Base-by-base conservation (phyloP, 1,139 yeast species). In the Pichia sp. region DNA sequence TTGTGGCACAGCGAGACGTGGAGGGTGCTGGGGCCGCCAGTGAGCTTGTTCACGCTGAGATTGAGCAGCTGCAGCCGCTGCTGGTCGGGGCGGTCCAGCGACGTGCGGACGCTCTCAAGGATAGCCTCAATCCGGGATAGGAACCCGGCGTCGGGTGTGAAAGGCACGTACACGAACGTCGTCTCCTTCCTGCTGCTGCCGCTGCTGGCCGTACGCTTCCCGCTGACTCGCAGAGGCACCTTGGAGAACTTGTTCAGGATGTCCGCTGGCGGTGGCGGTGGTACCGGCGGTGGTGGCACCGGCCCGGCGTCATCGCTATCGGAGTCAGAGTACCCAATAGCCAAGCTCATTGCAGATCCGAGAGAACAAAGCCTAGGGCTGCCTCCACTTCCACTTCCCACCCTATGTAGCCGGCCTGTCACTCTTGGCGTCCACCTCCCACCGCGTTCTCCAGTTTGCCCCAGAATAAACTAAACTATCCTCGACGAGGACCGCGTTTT, bases 121-220 rank as follows among this genome's bases (percentile, higher is more conserved):
- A 42, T n/a, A 5, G 8, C 14, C 7, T 29, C 31, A 4, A 49
- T 29, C 27, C 20, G 20, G 10, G 17, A 20, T 12, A 31, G 5
- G 4, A 42, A 17, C 7, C 20, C 17, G 24, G 27, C 16, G 29
- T 14, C 30, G 14, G 55, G 57, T 10, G 27, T 30, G 16, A 58
- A 29, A 4, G 53, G 27, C n/a, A 58, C 45, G 27, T 55, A 59
- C 8, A 55, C 54, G 43, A 60, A 59, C 8, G 54, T 53, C n/a
- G 52, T 52, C 31, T 43, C 49, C n/a, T 17, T 12, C 4, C 12
- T 16, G 12, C 20, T 33, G 12, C 16, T n/a, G n/a, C 24, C 24
- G 12, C 17, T 12, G 8, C 31, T 14, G 10, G 27, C 31, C 10
- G 30, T 40, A 6, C 6, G 20, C 14, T n/a, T 40, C 6, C 29